Evolutionary conservation across 805 yeast species (phyloP), one percentile per base, ranked within the genome.

Genomic region (Jamesozyma rosinii): DNA sequence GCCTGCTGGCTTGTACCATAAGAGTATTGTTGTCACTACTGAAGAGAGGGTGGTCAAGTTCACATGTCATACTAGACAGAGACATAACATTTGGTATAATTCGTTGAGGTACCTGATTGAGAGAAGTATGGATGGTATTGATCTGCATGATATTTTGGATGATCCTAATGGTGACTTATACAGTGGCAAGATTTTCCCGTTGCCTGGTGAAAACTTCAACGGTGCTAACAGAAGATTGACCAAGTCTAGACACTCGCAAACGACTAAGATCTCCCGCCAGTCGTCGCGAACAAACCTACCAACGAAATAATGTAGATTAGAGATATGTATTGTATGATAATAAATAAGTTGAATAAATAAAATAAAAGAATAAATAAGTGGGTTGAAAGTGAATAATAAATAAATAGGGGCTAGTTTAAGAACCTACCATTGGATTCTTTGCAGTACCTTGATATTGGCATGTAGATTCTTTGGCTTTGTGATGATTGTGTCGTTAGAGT

Each of bases 61-160:
- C 42, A 90, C 97, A 0, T 89, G 97, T 64, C 80, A 92, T 5
- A 84, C 87, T 1, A 74, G 92, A 57, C 81, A 80, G 50, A 77
- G 95, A 36, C 97, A 90, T 61, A 85, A 85, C 56, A 79, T 87
- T 33, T 90, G 98, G 98, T 81, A 72, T 61, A 82, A 85, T 54
- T 84, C 95, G 0, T 68, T 90, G 48, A 73, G 83, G 42, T 89
- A 83, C 57, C 64, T 89, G 65, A 66, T 87, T 32, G 81, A 79
- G 57, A 68, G 84, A 57, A 78, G 72, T 46, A 65, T 77, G 54
- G 81, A 75, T 40, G 85, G 80, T 29, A 64, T 78, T 41, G 65
- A 70, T 13, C 63, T 74, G 36, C 77, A 69, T 43, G 72, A 68
- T 40, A 43, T 69, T 35, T 66, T 64, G 17, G 75, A 68, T 15